Conservation (phyloP, 129 eudicot species). For the Escallonia rubra region DNA sequence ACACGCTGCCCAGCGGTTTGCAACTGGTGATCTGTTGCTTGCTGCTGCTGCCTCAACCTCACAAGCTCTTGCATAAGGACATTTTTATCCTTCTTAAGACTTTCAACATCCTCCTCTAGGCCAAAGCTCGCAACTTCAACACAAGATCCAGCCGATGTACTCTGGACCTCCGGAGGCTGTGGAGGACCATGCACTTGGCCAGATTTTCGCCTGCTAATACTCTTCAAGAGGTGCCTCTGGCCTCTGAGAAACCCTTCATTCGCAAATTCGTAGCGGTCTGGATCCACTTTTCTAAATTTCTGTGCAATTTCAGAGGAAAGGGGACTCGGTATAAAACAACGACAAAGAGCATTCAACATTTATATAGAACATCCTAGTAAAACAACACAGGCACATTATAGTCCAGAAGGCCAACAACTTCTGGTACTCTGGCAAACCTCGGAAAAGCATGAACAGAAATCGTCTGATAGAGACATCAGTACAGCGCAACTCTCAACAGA, state of each 20-base stretch:
- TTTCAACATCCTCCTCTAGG: slow-evolving; percentile 44
- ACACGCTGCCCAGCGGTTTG: slow-evolving; percentile 47
- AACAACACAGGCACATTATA: too few relatives aligned
- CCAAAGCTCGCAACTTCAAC: slow-evolving; percentile 45
- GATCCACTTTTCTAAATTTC: slow-evolving; percentile 76
- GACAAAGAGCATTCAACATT: too few relatives aligned
- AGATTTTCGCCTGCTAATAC: slow-evolving; percentile 65
- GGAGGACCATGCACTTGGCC: slow-evolving; percentile 41
- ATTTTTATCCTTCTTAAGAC: slow-evolving; percentile 53
- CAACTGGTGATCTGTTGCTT: slow-evolving; percentile 46
- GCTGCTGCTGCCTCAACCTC: slow-evolving; percentile 50
- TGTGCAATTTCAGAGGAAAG: slow-evolving; percentile 10
- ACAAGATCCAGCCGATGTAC: slow-evolving; percentile 27
- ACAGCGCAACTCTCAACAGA: too few relatives aligned
- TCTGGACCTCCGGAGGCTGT: slow-evolving; percentile 32
- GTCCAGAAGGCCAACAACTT: too few relatives aligned
- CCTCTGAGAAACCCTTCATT: slow-evolving; percentile 78
- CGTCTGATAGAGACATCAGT: too few relatives aligned
- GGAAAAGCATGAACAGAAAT: too few relatives aligned
- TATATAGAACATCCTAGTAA: too few relatives aligned
- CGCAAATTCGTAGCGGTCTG: slow-evolving; percentile 85
- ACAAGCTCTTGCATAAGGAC: slow-evolving; percentile 58
- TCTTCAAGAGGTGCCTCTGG: slow-evolving; percentile 62
- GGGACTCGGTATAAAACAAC: neutral
- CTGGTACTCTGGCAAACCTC: too few relatives aligned